Percentiles rank a stretch among this genome's conserved stretches.
phyloP scores from a whole-genome alignment of 495 filamentous ascomycete genomes.

The Penicillium cataractarum region DNA sequence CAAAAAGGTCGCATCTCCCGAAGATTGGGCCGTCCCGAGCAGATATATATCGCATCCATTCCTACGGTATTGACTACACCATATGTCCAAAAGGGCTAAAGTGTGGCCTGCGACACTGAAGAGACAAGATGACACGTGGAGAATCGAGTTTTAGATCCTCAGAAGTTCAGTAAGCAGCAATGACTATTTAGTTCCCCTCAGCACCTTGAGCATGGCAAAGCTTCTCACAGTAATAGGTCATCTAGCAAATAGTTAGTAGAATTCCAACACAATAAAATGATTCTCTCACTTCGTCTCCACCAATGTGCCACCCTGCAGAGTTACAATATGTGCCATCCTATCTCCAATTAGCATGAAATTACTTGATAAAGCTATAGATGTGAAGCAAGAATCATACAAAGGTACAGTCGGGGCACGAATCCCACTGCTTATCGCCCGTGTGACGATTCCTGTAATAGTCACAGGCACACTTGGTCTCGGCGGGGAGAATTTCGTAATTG shows the following conservation, averaged over 20 bases:
- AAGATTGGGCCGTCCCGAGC: no score
- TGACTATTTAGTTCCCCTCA: slow-evolving; percentile 1
- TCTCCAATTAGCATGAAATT: not conserved
- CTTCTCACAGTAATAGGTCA: not conserved
- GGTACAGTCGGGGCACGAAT: not conserved
- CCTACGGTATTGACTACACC: no score
- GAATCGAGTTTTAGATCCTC: no score
- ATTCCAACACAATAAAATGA: not conserved
- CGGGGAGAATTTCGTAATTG: not conserved
- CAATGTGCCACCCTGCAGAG: slow-evolving; percentile 2
- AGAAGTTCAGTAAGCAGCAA: no score
- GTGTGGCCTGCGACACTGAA: no score
- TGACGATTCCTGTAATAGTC: not conserved
- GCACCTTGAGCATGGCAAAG: not conserved
- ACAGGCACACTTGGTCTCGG: not conserved
- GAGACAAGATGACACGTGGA: no score
- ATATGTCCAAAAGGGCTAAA: no score
- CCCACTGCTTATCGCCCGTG: not conserved
- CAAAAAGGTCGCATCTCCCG: no score
- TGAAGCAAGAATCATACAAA: not conserved
- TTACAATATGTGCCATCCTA: not conserved
- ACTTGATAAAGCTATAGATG: not conserved
- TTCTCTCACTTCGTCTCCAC: not conserved
- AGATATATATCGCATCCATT: no score
- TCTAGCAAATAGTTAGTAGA: not conserved